phyloP scores from a whole-genome alignment of 257 asterid species.

The Ophiorrhiza pumila region DNA sequence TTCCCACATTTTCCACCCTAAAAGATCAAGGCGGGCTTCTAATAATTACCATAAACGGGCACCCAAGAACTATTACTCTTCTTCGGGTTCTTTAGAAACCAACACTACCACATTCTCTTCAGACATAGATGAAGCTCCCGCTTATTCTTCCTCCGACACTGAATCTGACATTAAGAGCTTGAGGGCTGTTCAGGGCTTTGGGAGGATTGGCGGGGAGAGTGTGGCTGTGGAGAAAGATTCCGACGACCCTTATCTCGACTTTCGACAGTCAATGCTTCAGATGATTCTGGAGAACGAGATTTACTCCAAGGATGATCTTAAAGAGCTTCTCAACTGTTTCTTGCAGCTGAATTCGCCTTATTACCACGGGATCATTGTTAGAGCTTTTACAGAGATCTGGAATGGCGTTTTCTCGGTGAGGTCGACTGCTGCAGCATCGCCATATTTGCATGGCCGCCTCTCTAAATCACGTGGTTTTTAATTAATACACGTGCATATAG shows the following conservation, averaged over 20 bases:
- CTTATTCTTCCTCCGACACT: constrained; percentile 32
- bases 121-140: constrained; percentile 24
- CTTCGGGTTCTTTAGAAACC: constrained; percentile 53
- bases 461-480: constrained; percentile 43
- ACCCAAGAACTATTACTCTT: constrained; percentile 28
- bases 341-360: constrained; percentile 80
- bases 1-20: constrained; percentile 60
- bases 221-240: constrained; percentile 89
- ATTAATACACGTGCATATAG: constrained; percentile 29
- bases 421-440: constrained; percentile 27
- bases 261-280: constrained; percentile 89
- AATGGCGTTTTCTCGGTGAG: constrained; percentile 50
- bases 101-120: constrained; percentile 49
- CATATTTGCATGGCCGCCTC: constrained; percentile 28
- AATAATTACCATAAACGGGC: not conserved
- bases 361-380: constrained; percentile 66
- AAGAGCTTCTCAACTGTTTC: constrained; percentile 74
- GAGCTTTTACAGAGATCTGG: constrained; percentile 92
- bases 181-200: constrained; percentile 65
- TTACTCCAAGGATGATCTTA: constrained; percentile 65
- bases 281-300: constrained; percentile 82
- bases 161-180: constrained; percentile 45
- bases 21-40: constrained; percentile 26
- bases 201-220: constrained; percentile 58
- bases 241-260: constrained; percentile 79